These are phyloP conservation scores for Helianthus tuberosus DNA, from an alignment of 129 eudicot genomes.

Conservation along the genomic window DNA sequence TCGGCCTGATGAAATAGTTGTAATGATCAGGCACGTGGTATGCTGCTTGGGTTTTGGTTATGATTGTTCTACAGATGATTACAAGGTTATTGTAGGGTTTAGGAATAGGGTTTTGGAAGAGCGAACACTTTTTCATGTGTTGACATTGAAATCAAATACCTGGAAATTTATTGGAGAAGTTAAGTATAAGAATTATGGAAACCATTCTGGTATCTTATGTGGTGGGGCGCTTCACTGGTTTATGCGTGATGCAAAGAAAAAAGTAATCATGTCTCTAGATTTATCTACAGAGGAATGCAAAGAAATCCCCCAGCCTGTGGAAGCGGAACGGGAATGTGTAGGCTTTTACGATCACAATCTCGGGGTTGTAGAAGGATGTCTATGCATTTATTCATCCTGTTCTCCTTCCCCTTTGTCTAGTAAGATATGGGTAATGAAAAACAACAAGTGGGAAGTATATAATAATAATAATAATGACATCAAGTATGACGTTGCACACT, in stretches of 20 bases:
- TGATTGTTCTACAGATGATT: too few relatives aligned
- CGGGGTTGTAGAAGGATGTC: constrained; percentile 3
- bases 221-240: not conserved
- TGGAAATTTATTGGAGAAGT: not conserved
- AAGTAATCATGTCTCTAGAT: not conserved
- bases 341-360: not conserved
- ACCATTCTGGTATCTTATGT: not conserved
- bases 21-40: too few relatives aligned
- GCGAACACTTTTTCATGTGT: not conserved
- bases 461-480: not conserved
- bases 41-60: too few relatives aligned
- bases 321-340: not conserved
- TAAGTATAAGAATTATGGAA: not conserved
- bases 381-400: not conserved
- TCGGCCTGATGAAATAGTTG: too few relatives aligned
- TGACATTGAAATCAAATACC: not conserved
- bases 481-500: not conserved
- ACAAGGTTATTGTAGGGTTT: too few relatives aligned
- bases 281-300: constrained; percentile 1
- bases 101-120: too few relatives aligned
- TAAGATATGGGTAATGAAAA: constrained; percentile 1
- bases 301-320: not conserved
- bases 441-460: not conserved
- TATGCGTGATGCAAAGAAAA: not conserved
- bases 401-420: not conserved